These are phyloP conservation scores for Cruciata laevipes DNA, from an alignment of 257 asterid genomes.

Conservation along the genomic window DNA sequence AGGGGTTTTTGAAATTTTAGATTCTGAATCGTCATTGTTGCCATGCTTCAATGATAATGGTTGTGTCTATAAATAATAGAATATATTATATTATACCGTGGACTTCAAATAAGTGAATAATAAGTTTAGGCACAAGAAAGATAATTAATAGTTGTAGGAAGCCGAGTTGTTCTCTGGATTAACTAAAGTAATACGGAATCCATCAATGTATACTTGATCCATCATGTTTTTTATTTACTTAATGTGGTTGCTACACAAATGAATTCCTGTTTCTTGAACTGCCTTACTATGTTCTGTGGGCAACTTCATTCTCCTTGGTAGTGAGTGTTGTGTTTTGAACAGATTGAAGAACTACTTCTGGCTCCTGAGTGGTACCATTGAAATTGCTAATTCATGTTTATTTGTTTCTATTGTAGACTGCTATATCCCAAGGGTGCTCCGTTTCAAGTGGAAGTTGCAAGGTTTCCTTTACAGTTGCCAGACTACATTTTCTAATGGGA, in stretches of 20 bases:
- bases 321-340: background rate
- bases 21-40: background rate
- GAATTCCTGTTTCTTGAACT: background rate
- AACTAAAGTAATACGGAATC: background rate
- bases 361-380: background rate
- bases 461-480: slow-evolving; percentile 56
- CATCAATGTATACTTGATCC: background rate
- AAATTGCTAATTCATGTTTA: background rate
- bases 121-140: background rate
- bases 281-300: background rate
- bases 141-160: background rate
- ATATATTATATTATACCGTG: background rate
- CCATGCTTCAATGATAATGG: background rate
- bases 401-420: slow-evolving; percentile 39
- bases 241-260: background rate
- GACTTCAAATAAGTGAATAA: background rate
- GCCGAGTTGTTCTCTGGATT: too few species aligned
- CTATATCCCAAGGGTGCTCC: slow-evolving; percentile 51
- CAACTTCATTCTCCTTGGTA: background rate
- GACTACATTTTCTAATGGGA: slow-evolving; percentile 64
- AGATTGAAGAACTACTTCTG: background rate
- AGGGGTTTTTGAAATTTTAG: too few species aligned
- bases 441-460: slow-evolving; percentile 56
- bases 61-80: background rate
- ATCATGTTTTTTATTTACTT: background rate